Evolutionary conservation across 768 basidiomycete genomes (phyloP).

Genomic region (Tylopilus balloui): DNA sequence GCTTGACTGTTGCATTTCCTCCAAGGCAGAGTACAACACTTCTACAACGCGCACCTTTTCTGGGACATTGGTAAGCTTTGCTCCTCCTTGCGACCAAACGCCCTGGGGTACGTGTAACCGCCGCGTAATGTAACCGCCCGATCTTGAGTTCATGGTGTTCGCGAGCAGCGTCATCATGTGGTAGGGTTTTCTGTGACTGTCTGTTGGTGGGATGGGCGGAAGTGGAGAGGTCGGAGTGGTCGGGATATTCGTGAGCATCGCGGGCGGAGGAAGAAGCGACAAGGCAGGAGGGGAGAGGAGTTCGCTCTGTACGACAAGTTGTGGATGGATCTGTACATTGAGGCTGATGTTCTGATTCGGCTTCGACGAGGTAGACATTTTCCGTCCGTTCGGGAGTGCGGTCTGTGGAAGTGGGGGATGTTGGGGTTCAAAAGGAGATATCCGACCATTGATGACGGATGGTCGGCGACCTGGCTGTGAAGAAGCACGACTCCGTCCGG

Average conservation of each 20-base stretch:
- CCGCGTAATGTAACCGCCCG: conserved; percentile 86
- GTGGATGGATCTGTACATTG: conserved; percentile 45
- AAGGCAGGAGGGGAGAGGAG: conserved; percentile 37
- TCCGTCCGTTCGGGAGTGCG: conserved; percentile 45
- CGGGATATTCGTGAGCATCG: conserved; percentile 54
- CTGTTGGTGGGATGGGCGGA: conserved; percentile 65
- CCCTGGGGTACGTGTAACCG: conserved; percentile 83
- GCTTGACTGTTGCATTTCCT: conserved; percentile 70
- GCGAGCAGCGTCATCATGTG: conserved; percentile 83
- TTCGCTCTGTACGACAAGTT: conserved; percentile 49
- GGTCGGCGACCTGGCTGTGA: conserved; percentile 78
- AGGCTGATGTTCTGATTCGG: conserved; percentile 43
- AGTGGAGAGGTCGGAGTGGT: conserved; percentile 76
- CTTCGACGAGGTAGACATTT: conserved; percentile 59
- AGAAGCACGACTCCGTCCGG: conserved; percentile 57
- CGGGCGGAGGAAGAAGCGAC: conserved; percentile 42
- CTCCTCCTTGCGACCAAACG: conserved; percentile 89
- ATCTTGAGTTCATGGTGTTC: conserved; percentile 70
- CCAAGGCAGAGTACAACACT: conserved; percentile 71
- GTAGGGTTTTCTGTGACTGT: conserved; percentile 79
- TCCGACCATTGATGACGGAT: conserved; percentile 47
- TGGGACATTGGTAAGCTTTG: conserved; percentile 72
- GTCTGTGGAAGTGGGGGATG: conserved; percentile 50
- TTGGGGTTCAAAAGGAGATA: conserved; percentile 47
- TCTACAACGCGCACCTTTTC: conserved; percentile 87